Base-by-base conservation (phyloP, 306 rosid species). In the Rosa rugosa region DNA sequence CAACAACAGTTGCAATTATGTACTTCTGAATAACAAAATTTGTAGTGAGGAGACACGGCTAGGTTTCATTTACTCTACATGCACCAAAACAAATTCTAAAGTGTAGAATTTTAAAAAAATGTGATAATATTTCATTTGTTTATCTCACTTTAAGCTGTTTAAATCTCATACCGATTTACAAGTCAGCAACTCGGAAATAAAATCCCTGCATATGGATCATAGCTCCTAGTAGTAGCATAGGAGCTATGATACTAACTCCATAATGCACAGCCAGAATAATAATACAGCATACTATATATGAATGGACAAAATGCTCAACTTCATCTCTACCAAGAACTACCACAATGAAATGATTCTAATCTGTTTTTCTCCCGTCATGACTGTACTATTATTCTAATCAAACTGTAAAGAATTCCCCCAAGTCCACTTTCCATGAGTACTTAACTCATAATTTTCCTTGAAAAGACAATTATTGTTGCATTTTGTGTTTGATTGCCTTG, bases 401-500 rank as follows among this genome's bases (percentile, higher is more conserved):
- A 27, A 34, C 10, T 25, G 7, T 17, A 50, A 27, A 50, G 27
- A 51, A 72, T 8, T 27, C 38, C 14, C 22, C 46, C 56, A 49
- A 16, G 45, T 72, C 18, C 76, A 50, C 76, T 18, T 50, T 72
- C 46, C 63, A 0, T 27, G 1, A 31, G 76, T 49, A 72, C 27
- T 72, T 45, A 16, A 69, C 8, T 23, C 75, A 25, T 14, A 10
- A 20, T 68, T 68, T 69, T 42, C 17, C 0, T 42, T 42, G 20
- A 22, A 42, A 42, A 69, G 73, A 40, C 53, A 40, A 10, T 41
- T 40, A 69, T 69, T 42, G 73, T 69, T 57, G n/a, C 51, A 69
- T 69, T 41, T 42, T 69, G 17, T 42, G 20, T 41, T 40, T 68
- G 40, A 70, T 70, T 25, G 56, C 23, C 40, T 23, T 45, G 56